Conservation (phyloP, 2,329 filamentous ascomycete genomes). For the Byssothecium circinans region DNA sequence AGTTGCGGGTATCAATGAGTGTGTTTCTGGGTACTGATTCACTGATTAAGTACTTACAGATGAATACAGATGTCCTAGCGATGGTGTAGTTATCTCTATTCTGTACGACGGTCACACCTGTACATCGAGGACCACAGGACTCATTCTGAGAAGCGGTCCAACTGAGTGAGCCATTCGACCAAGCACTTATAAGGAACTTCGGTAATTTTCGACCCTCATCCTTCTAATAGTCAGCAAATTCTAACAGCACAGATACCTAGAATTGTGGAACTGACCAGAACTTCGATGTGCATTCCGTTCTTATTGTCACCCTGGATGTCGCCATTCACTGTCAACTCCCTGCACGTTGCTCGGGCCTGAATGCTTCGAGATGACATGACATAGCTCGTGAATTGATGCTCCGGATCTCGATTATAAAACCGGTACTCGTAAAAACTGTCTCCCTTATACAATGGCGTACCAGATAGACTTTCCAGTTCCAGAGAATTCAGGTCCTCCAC, state of each 20-base stretch:
- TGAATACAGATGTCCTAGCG: conserved; percentile 24
- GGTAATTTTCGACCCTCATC: conserved; percentile 15
- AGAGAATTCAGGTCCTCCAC: neutral
- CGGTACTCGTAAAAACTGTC: conserved; percentile 29
- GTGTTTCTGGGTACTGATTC: neutral
- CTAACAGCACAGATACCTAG: neutral
- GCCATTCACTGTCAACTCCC: conserved; percentile 17
- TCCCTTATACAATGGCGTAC: conserved; percentile 31
- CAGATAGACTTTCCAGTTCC: conserved; percentile 24
- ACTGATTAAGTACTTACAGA: conserved; percentile 26
- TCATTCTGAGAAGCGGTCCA: conserved; percentile 25
- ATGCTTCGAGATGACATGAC: conserved; percentile 27
- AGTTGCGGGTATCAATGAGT: neutral
- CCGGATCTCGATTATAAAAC: conserved; percentile 39
- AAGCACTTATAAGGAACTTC: conserved; percentile 17
- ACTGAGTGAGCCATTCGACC: conserved; percentile 22
- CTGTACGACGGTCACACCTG: conserved; percentile 38
- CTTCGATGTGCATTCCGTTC: conserved; percentile 17
- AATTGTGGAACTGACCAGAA: conserved; percentile 8
- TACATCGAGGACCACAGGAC: conserved; percentile 35
- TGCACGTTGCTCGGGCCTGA: conserved; percentile 22
- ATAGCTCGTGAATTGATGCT: conserved; percentile 32
- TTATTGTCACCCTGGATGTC: neutral
- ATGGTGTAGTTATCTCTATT: conserved; percentile 4
- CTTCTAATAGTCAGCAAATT: conserved; percentile 1